These are phyloP conservation scores for Monosporascus sp. DNA, from an alignment of 2,329 filamentous ascomycete genomes.

Conservation along the genomic window DNA sequence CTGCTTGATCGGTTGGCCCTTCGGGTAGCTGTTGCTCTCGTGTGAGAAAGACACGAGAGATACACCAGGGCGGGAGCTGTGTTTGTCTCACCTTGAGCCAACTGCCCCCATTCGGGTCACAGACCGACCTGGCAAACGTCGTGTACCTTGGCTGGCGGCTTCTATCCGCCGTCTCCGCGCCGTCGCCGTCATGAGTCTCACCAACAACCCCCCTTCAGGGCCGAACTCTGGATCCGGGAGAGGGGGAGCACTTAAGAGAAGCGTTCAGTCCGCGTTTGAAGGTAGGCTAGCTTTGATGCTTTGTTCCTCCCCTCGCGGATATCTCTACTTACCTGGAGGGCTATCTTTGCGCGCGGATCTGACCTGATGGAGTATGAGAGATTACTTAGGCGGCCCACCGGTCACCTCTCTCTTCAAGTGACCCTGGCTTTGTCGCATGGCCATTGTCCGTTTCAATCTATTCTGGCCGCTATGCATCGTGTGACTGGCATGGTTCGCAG, in stretches of 20 bases:
- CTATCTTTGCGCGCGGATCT: too few relatives aligned
- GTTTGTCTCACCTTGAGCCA: too few relatives aligned
- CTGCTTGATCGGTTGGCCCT: too few relatives aligned
- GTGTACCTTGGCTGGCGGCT: background rate
- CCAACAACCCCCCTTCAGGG: slow-evolving; percentile 45
- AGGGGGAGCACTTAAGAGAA: slow-evolving; percentile 49
- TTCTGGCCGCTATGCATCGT: background rate
- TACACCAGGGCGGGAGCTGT: too few relatives aligned
- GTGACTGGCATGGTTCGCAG: background rate
- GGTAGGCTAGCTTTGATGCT: slow-evolving; percentile 35
- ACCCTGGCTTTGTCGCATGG: too few relatives aligned
- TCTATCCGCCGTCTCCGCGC: background rate
- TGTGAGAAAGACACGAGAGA: too few relatives aligned
- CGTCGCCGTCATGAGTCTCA: slow-evolving; percentile 42
- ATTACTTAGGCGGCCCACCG: too few relatives aligned
- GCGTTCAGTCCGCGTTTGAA: slow-evolving; percentile 56
- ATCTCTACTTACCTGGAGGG: too few relatives aligned
- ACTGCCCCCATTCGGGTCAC: background rate
- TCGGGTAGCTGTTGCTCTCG: too few relatives aligned
- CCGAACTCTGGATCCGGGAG: slow-evolving; percentile 41
- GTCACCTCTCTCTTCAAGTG: too few relatives aligned
- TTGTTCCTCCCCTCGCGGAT: slow-evolving; percentile 7
- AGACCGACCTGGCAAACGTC: background rate
- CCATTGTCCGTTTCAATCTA: background rate
- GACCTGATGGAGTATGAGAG: too few relatives aligned